Evolutionary conservation across 2,329 filamentous ascomycete genomes (phyloP).

Genomic region (Acrocalymma vagum): DNA sequence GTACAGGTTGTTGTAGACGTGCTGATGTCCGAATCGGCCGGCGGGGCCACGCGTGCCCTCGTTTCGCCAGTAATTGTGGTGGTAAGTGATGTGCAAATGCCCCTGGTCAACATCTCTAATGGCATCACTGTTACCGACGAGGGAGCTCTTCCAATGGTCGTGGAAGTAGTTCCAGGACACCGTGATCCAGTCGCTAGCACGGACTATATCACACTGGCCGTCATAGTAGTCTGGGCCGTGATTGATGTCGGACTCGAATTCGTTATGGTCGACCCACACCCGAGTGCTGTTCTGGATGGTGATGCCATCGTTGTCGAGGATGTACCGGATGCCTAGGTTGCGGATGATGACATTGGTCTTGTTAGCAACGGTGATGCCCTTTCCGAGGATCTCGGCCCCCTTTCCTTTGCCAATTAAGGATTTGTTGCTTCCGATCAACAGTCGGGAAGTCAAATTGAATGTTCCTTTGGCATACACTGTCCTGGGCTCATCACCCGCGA

Average conservation of each 20-base stretch:
- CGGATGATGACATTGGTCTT: slow-evolving; percentile 69
- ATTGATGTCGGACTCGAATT: slow-evolving; percentile 68
- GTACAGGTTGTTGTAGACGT: slow-evolving; percentile 65
- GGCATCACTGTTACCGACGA: slow-evolving; percentile 68
- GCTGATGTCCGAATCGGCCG: slow-evolving; percentile 72
- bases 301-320: slow-evolving; percentile 66
- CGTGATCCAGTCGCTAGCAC: slow-evolving; percentile 69
- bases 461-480: slow-evolving; percentile 56
- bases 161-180: slow-evolving; percentile 62
- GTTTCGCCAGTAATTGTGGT: slow-evolving; percentile 73
- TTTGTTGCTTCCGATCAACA: slow-evolving; percentile 57
- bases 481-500: slow-evolving; percentile 30
- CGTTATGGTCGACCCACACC: slow-evolving; percentile 71
- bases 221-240: slow-evolving; percentile 73
- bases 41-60: slow-evolving; percentile 70
- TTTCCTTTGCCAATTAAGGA: slow-evolving; percentile 50
- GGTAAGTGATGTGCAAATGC: slow-evolving; percentile 70
- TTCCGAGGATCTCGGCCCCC: slow-evolving; percentile 50
- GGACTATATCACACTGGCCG: slow-evolving; percentile 70
- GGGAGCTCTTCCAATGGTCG: slow-evolving; percentile 69
- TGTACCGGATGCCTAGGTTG: slow-evolving; percentile 68
- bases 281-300: slow-evolving; percentile 66
- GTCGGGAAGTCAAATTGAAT: slow-evolving; percentile 52
- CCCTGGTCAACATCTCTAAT: slow-evolving; percentile 67
- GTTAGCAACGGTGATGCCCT: slow-evolving; percentile 63